These are phyloP conservation scores for Fusarium luffae DNA, from an alignment of 2,329 filamentous ascomycete genomes.

Conservation along the genomic window DNA sequence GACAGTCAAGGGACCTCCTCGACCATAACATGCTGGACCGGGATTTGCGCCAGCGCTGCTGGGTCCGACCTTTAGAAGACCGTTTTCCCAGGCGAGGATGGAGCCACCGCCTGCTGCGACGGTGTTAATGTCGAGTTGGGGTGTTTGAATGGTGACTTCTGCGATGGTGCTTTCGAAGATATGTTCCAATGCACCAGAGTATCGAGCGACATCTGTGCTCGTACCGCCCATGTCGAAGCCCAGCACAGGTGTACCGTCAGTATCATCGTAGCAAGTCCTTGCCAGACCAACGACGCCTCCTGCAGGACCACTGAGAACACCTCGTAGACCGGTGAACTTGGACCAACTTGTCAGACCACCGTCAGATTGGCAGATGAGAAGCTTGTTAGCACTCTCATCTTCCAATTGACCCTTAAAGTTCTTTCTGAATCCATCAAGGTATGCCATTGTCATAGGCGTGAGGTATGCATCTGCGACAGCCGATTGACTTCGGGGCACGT, in stretches of 20 bases:
- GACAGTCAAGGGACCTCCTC: slow-evolving; percentile 76
- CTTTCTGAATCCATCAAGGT: slow-evolving; percentile 50
- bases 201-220: slow-evolving; percentile 77
- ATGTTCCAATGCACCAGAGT: slow-evolving; percentile 75
- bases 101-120: slow-evolving; percentile 66
- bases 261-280: slow-evolving; percentile 42
- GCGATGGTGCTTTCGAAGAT: slow-evolving; percentile 79
- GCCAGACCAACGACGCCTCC: slow-evolving; percentile 46
- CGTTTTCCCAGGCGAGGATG: slow-evolving; percentile 73
- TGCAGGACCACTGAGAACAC: slow-evolving; percentile 45
- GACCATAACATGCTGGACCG: slow-evolving; percentile 77
- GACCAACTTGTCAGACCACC: slow-evolving; percentile 45
- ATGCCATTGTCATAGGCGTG: slow-evolving; percentile 53
- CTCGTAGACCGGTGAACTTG: slow-evolving; percentile 44
- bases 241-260: slow-evolving; percentile 41
- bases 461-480: slow-evolving; percentile 58
- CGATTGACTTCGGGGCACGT: slow-evolving; percentile 57
- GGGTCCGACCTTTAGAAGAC: slow-evolving; percentile 76
- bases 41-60: slow-evolving; percentile 78
- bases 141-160: slow-evolving; percentile 76
- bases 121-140: slow-evolving; percentile 80
- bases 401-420: slow-evolving; percentile 44
- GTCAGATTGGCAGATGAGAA: slow-evolving; percentile 47
- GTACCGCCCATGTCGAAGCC: slow-evolving; percentile 64
- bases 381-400: slow-evolving; percentile 45